phyloP scores from a whole-genome alignment of 371 early-diverging fungal genomes.

The Mucor saturninus region DNA sequence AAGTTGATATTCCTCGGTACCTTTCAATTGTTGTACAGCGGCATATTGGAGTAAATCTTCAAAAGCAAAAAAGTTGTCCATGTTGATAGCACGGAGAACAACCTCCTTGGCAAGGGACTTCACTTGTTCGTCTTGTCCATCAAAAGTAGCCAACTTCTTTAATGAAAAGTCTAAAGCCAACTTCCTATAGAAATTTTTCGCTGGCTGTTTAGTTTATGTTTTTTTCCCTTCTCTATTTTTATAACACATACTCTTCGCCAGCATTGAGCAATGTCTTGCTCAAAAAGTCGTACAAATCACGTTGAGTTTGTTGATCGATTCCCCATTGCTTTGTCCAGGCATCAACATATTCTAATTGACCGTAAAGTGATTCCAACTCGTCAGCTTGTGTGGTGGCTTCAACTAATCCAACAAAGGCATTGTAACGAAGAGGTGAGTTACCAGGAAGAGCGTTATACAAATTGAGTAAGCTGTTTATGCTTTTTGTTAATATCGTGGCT shows the following conservation, averaged over 20 bases:
- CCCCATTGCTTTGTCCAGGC: conserved; percentile 81
- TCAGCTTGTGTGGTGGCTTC: conserved; percentile 73
- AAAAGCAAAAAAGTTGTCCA: conserved; percentile 80
- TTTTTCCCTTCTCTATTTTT: not conserved
- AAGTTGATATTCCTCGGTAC: conserved; percentile 65
- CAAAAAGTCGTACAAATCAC: conserved; percentile 67
- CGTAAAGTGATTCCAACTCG: conserved; percentile 72
- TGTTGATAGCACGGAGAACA: conserved; percentile 70
- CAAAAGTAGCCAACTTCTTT: conserved; percentile 67
- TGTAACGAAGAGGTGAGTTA: conserved; percentile 68
- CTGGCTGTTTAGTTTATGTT: not conserved
- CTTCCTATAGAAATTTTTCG: conserved; percentile 30
- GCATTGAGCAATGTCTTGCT: conserved; percentile 68
- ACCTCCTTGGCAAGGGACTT: conserved; percentile 56
- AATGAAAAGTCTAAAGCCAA: conserved; percentile 68
- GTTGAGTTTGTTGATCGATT: conserved; percentile 58
- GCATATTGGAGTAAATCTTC: conserved; percentile 76
- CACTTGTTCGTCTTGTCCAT: conserved; percentile 37
- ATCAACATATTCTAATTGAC: conserved; percentile 70
- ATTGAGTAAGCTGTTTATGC: conserved; percentile 72
- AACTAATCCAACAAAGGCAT: conserved; percentile 78
- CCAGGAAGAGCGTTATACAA: conserved; percentile 78
- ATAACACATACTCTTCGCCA: conserved; percentile 63
- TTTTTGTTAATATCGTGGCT: not conserved
- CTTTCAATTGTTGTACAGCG: conserved; percentile 75